A percentile compares a stretch with the other conserved stretches of the same genome.
phyloP scores from a whole-genome alignment of 345 rosid species.

The Lepidium africanum region DNA sequence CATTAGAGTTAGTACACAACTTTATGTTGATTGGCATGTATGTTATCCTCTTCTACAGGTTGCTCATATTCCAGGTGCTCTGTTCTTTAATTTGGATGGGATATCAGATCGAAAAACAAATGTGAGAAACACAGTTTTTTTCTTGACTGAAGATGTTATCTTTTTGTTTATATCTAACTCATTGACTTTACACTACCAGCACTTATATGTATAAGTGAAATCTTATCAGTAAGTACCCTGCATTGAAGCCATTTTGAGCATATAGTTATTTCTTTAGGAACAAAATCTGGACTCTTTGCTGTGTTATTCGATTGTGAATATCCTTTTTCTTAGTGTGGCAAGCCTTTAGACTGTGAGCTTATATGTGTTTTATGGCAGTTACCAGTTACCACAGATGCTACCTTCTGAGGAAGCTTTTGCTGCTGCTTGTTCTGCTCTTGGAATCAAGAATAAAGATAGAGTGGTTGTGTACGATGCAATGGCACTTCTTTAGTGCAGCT shows the following conservation, averaged over 20 bases:
- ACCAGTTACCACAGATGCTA: constrained; percentile 94
- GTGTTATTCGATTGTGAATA: neutral
- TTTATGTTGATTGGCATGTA: constrained; percentile 10
- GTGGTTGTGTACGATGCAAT: constrained; percentile 97
- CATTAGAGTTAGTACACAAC: neutral
- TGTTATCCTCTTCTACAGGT: constrained; percentile 38
- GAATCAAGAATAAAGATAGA: constrained; percentile 78
- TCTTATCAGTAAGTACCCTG: neutral
- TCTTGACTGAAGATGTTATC: too few relatives aligned
- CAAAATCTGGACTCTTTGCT: neutral
- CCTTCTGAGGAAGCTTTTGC: constrained; percentile 97
- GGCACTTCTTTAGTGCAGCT: constrained; percentile 96
- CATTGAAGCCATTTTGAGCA: neutral
- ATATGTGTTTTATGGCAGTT: neutral
- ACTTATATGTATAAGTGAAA: neutral
- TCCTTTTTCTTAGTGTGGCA: too few relatives aligned
- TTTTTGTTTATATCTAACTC: neutral
- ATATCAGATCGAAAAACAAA: constrained; percentile 67
- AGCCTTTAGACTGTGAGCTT: too few relatives aligned
- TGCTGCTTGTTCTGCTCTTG: constrained; percentile 94
- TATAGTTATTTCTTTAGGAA: neutral
- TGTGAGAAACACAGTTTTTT: constrained; percentile 34
- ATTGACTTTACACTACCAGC: neutral
- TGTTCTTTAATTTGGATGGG: constrained; percentile 96
- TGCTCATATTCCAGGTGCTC: constrained; percentile 97